Evolutionary conservation across 768 basidiomycete species (phyloP).

Genomic region (Lentinula detonsa): DNA sequence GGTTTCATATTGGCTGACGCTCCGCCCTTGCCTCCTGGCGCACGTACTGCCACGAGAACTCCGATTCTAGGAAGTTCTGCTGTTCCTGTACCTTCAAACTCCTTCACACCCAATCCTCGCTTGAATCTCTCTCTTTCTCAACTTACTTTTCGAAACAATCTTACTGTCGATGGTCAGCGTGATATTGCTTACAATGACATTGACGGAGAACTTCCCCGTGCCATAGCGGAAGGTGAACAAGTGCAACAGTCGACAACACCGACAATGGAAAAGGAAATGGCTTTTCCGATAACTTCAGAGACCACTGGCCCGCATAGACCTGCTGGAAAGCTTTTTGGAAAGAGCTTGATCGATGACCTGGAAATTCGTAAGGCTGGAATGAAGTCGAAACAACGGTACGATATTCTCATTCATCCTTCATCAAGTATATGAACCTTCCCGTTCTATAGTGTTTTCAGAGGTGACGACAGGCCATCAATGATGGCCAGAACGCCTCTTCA

Average conservation of each 20-base stretch:
- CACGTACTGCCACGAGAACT: constrained; percentile 48
- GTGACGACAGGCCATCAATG: constrained; percentile 89
- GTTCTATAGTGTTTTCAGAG: constrained; percentile 67
- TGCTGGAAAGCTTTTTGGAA: constrained; percentile 80
- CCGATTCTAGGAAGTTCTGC: constrained; percentile 32
- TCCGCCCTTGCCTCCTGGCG: constrained; percentile 72
- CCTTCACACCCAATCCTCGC: constrained; percentile 76
- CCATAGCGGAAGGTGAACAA: constrained; percentile 76
- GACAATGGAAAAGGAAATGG: constrained; percentile 29
- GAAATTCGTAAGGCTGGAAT: constrained; percentile 79
- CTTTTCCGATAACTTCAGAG: constrained; percentile 19
- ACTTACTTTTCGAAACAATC: constrained; percentile 78
- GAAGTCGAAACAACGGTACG: constrained; percentile 77
- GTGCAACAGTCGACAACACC: constrained; percentile 33
- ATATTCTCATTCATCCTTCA: constrained; percentile 11
- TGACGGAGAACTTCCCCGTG: constrained; percentile 58
- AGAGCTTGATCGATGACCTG: constrained; percentile 86
- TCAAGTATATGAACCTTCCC: not conserved
- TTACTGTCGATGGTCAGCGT: constrained; percentile 62
- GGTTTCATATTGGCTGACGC: constrained; percentile 68
- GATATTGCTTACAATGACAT: constrained; percentile 59
- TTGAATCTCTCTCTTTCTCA: constrained; percentile 71
- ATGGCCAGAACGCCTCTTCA: constrained; percentile 64
- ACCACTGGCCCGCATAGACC: constrained; percentile 41
- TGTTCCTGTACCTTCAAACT: constrained; percentile 47